Evolutionary conservation across 2,329 filamentous ascomycete species (phyloP).

Genomic region (Tricladium varicosporioides): DNA sequence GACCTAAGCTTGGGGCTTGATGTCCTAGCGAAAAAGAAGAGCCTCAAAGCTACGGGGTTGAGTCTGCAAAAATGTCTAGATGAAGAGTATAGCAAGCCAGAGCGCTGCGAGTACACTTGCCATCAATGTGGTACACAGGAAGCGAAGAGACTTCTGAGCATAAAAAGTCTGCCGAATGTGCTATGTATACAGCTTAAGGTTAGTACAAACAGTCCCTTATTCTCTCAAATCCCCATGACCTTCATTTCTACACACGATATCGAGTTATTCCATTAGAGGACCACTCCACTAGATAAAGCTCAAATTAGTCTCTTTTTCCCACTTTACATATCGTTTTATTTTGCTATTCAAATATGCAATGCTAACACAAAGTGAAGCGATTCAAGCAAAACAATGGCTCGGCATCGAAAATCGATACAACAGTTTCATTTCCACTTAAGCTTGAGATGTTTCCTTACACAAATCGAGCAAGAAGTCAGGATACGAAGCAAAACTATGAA

Average conservation of each 20-base stretch:
- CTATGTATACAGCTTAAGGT: slow-evolving; percentile 92
- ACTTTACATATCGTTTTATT: background rate
- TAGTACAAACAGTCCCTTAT: slow-evolving; percentile 22
- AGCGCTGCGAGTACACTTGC: slow-evolving; percentile 89
- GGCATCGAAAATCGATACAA: slow-evolving; percentile 84
- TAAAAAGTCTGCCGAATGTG: slow-evolving; percentile 83
- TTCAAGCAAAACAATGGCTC: slow-evolving; percentile 76
- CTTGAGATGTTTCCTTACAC: slow-evolving; percentile 92
- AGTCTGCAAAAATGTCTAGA: slow-evolving; percentile 74
- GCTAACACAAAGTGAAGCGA: slow-evolving; percentile 40
- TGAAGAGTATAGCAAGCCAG: slow-evolving; percentile 80
- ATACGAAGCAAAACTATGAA: slow-evolving; percentile 51
- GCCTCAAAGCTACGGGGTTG: slow-evolving; percentile 44
- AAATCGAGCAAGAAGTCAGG: slow-evolving; percentile 56
- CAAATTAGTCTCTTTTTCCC: background rate
- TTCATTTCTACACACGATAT: too few species aligned
- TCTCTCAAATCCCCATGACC: background rate
- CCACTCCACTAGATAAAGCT: background rate
- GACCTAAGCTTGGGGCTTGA: slow-evolving; percentile 89
- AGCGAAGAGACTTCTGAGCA: slow-evolving; percentile 78
- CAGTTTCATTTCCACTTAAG: slow-evolving; percentile 79
- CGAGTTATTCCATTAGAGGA: too few species aligned
- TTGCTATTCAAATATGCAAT: background rate
- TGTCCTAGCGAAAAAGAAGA: slow-evolving; percentile 64
- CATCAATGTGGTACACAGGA: slow-evolving; percentile 75